Base-by-base conservation (phyloP, 768 basidiomycete species). In the Candolleomyces aberdarensis region DNA sequence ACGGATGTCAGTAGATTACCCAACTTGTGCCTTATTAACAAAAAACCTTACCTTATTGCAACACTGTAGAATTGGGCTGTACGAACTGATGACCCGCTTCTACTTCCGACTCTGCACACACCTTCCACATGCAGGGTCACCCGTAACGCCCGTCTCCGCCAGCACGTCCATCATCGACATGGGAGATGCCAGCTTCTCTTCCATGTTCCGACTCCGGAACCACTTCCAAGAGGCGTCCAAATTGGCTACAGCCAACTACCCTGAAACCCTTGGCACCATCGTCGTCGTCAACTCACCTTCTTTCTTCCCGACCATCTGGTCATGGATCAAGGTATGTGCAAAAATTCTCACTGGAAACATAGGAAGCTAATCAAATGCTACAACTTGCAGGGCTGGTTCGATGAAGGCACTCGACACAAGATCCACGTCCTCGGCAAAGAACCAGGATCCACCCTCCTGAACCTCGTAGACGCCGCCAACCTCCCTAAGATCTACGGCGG, bases 231-330 rank as follows among this genome's bases (percentile, higher is more conserved):
- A 92, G 67, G 89, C 92, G 0, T 86, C 87, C 6, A 76, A 75
- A 19, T 79, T 94, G 46, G 89, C 89, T 0, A 90, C 88, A 0
- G 89, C 88, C 8, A 87, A 92, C 66, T 93, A 93, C 69, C 91
- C 92, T 1, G 92, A 94, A 71, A 91, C 90, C 0, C 75, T 92
- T 46, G 76, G 81, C 65, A 79, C 81, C 40, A 83, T 88, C 65
- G 86, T 80, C 11, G 73, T 94, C 57, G 85, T 94, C 57, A 93
- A 94, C 64, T 86, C 91, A 0, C 92, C 93, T 0, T 77, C 84
- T 0, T 94, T 92, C 78, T 94, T 94, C 72, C 83, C 88, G 3
- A 90, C 87, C 1, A 77, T 94, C 10, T 94, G 92, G 92, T 81
- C 80, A 36, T 94, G 92, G 92, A 80, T 94, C 69, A 91, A 90